These are phyloP conservation scores for Aspergillus pseudoviridinutans DNA, from an alignment of 2,329 filamentous ascomycete species.

Conservation along the genomic window DNA sequence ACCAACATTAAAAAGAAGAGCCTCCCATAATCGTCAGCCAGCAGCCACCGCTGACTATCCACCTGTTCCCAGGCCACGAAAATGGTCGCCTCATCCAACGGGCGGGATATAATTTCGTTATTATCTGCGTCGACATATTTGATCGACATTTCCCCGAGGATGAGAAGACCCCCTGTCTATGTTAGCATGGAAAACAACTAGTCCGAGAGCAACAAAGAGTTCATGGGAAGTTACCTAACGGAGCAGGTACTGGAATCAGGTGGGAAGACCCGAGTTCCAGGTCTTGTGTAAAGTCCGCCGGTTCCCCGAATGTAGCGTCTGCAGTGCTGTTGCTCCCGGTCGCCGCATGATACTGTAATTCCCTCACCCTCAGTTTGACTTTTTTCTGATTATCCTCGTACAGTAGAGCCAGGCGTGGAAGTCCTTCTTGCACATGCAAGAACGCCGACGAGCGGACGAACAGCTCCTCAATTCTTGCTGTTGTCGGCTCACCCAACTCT, in stretches of 20 bases:
- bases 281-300: slow-evolving; percentile 49
- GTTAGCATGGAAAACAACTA: slow-evolving; percentile 43
- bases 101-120: slow-evolving; percentile 61
- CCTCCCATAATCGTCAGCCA: slow-evolving; percentile 86
- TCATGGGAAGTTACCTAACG: slow-evolving; percentile 39
- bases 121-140: slow-evolving; percentile 79
- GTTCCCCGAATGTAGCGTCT: slow-evolving; percentile 52
- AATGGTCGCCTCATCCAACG: slow-evolving; percentile 69
- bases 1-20: slow-evolving; percentile 80
- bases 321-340: slow-evolving; percentile 41
- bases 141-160: slow-evolving; percentile 76
- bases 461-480: slow-evolving; percentile 62
- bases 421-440: slow-evolving; percentile 50
- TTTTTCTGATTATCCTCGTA: slow-evolving; percentile 60
- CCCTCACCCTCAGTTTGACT: slow-evolving; percentile 52
- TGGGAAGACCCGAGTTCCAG: slow-evolving; percentile 59
- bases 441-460: slow-evolving; percentile 65
- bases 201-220: background rate
- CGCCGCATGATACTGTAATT: slow-evolving; percentile 50
- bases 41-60: slow-evolving; percentile 75
- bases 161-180: slow-evolving; percentile 61
- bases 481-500: slow-evolving; percentile 59
- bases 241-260: slow-evolving; percentile 58
- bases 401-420: slow-evolving; percentile 61
- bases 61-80: slow-evolving; percentile 90